Evolutionary conservation across 768 basidiomycete species (phyloP).

Genomic region (Rhizopogon vulgaris): DNA sequence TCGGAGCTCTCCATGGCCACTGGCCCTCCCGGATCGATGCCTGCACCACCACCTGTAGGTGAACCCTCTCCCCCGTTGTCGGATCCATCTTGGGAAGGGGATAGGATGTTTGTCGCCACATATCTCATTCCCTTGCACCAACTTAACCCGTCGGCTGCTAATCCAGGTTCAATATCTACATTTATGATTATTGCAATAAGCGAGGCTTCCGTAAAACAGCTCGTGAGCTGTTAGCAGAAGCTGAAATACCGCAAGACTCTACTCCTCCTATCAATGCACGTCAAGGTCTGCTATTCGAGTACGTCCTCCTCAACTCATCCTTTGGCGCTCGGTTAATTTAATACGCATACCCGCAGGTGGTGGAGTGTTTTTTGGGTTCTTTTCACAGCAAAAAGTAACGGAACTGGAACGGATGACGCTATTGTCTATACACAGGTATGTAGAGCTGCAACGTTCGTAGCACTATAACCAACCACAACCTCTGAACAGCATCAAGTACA

Average conservation of each 20-base stretch:
- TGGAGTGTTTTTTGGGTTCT: conserved; percentile 89
- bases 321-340: background rate
- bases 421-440: conserved; percentile 65
- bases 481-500: conserved; percentile 31
- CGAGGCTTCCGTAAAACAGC: conserved; percentile 75
- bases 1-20: conserved; percentile 8
- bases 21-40: conserved; percentile 21
- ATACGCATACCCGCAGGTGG: conserved; percentile 45
- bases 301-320: conserved; percentile 16
- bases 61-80: conserved; percentile 15
- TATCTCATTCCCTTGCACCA: conserved; percentile 2
- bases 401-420: conserved; percentile 62
- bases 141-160: conserved; percentile 7
- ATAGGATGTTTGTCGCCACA: conserved; percentile 59
- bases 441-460: conserved; percentile 6
- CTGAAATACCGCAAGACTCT: conserved; percentile 56
- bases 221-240: conserved; percentile 57
- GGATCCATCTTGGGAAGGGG: conserved; percentile 71
- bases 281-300: conserved; percentile 83
- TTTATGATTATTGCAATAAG: conserved; percentile 79
- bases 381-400: conserved; percentile 74
- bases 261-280: conserved; percentile 76
- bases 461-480: conserved; percentile 5
- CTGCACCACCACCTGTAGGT: conserved; percentile 3
- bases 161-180: conserved; percentile 83